Evolutionary conservation across 2,329 filamentous ascomycete species (phyloP).

Genomic region (Penicillium sp.): DNA sequence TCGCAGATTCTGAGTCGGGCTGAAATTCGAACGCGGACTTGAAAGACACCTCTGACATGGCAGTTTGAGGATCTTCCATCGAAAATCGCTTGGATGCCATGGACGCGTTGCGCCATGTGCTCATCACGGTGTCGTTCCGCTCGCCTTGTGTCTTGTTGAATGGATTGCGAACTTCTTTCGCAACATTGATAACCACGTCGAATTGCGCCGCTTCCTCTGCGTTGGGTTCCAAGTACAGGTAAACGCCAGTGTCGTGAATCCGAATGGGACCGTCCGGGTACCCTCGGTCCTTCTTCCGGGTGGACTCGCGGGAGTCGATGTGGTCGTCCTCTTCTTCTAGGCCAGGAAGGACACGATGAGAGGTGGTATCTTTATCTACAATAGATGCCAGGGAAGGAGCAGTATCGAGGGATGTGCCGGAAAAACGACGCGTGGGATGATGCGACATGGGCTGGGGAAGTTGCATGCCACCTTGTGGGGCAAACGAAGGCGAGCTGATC

Average conservation of each 20-base stretch:
- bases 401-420: constrained; percentile 31
- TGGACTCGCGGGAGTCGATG: constrained; percentile 54
- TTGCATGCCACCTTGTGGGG: constrained; percentile 53
- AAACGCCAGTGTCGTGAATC: constrained; percentile 63
- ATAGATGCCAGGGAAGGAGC: constrained; percentile 27
- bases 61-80: constrained; percentile 44
- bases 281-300: constrained; percentile 61
- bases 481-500: constrained; percentile 52
- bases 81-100: constrained; percentile 33
- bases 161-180: constrained; percentile 64
- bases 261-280: constrained; percentile 65
- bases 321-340: constrained; percentile 53
- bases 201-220: constrained; percentile 60
- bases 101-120: constrained; percentile 51
- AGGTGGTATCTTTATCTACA: constrained; percentile 25
- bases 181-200: constrained; percentile 65
- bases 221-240: constrained; percentile 63
- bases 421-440: constrained; percentile 29
- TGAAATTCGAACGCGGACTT: constrained; percentile 51
- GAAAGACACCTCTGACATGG: constrained; percentile 47
- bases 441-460: constrained; percentile 43
- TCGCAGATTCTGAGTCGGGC: constrained; percentile 25
- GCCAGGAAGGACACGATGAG: constrained; percentile 42
- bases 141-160: constrained; percentile 42
- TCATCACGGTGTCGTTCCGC: constrained; percentile 41